A percentile compares a stretch with the other conserved stretches of the same genome.
These are phyloP conservation scores for Thalassia testudinum DNA, from an alignment of 116 monocot genomes.

Conservation along the genomic window DNA sequence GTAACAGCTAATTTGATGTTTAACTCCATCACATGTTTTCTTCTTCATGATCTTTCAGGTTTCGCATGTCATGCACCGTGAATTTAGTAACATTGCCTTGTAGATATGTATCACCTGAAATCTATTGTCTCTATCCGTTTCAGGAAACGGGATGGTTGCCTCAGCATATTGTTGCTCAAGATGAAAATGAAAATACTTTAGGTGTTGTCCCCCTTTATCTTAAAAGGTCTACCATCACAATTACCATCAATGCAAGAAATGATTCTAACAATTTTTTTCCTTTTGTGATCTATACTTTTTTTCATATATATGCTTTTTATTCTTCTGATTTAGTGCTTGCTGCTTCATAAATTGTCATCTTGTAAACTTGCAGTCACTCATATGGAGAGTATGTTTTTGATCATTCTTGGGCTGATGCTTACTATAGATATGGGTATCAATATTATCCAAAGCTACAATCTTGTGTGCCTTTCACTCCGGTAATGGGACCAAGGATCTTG, in stretches of 20 bases:
- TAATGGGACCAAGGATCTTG: slow-evolving; percentile 85
- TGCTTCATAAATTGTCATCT: slow-evolving; percentile 3
- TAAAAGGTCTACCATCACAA: slow-evolving; percentile 63
- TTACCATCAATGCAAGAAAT: background rate
- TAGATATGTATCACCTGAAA: background rate
- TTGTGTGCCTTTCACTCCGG: slow-evolving; percentile 95
- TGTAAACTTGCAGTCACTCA: slow-evolving; percentile 64
- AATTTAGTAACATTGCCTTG: too few species aligned
- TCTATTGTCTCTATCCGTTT: slow-evolving; percentile 14
- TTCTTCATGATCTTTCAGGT: too few species aligned
- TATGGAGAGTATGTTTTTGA: slow-evolving; percentile 98
- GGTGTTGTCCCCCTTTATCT: slow-evolving; percentile 99
- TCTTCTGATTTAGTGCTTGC: background rate
- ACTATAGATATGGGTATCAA: slow-evolving; percentile 66
- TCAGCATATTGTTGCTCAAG: slow-evolving; percentile 82
- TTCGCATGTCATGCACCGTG: too few species aligned
- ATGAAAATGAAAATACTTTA: slow-evolving; percentile 66
- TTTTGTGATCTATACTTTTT: too few species aligned
- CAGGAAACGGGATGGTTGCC: slow-evolving; percentile 98
- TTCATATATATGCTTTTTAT: too few species aligned
- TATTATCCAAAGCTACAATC: slow-evolving; percentile 95
- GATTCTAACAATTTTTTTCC: background rate
- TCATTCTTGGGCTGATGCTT: slow-evolving; percentile 94
- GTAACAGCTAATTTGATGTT: too few species aligned
- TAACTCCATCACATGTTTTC: too few species aligned